Evolutionary conservation across 1,139 yeast species (phyloP).

Genomic region (Candida sanyaensis): DNA sequence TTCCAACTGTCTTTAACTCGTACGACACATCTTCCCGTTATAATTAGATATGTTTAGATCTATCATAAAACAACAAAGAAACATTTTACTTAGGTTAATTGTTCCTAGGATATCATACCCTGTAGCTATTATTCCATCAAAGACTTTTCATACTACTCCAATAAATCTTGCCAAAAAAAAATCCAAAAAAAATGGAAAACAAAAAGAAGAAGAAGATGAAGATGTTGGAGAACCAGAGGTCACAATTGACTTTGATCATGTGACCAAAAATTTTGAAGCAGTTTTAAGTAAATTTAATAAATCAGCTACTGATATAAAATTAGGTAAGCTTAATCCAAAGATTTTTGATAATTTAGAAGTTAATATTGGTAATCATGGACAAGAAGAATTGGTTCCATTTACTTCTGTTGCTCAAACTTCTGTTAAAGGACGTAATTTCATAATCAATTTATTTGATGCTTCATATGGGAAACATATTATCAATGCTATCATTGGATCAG

Average conservation of each 20-base stretch:
- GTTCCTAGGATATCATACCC: neutral
- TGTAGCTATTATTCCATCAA: neutral
- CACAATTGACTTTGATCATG: constrained; percentile 38
- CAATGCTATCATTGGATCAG: constrained; percentile 67
- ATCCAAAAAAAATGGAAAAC: constrained; percentile 19
- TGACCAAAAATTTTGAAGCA: constrained; percentile 48
- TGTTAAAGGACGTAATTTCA: constrained; percentile 66
- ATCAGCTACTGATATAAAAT: constrained; percentile 58
- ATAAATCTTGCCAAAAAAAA: constrained; percentile 15
- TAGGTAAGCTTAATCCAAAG: constrained; percentile 67
- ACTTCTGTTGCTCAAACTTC: constrained; percentile 75
- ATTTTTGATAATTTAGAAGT: constrained; percentile 65
- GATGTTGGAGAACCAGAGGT: constrained; percentile 9
- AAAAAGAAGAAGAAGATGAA: constrained; percentile 19
- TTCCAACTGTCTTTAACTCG: neutral
- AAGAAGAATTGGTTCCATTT: constrained; percentile 49
- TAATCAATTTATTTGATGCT: constrained; percentile 85
- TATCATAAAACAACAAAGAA: neutral
- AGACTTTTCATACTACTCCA: constrained; percentile 2
- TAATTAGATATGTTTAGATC: constrained; percentile 7
- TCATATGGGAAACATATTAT: constrained; percentile 65
- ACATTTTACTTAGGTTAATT: neutral
- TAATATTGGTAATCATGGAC: constrained; percentile 26
- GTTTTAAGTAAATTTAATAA: constrained; percentile 57
- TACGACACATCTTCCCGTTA: neutral